Base-by-base conservation (phyloP, 1,139 yeast species). In the Nakaseomyces nivariensis region DNA sequence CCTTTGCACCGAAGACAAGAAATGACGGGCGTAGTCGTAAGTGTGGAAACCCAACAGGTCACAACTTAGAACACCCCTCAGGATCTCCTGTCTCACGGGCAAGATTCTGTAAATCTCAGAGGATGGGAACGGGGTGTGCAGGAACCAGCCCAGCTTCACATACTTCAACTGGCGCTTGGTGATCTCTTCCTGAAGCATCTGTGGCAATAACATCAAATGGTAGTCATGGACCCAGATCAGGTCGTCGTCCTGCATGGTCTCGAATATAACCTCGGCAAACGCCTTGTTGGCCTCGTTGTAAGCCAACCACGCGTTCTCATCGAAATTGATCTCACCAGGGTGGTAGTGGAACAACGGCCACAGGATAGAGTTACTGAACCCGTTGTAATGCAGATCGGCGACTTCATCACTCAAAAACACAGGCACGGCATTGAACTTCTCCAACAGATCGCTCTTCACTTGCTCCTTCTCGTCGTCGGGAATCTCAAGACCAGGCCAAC, bases 271-370 rank as follows among this genome's bases (percentile, higher is more conserved):
- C 47, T 78, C 71, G 25, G 97, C 95, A 72, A 94, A 94, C 56
- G 78, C 73, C 53, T 82, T 72, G 66, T 94, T 94, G 17, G 98
- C 98, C 67, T 89, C 95, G 52, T 89, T 86, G 67, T 94, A 94
- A 1, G 97, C 97, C 47, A 92, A 92, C 98, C 98, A 94, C 3
- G 97, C 96, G 55, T 81, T 81, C 67, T 94, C 98, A 67, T 94
- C 98, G 65, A 94, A 94, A 66, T 87, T 89, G 86, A 94, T 94
- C 69, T 94, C 99, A 54, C 98, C 98, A 0, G 99, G 98, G 65
- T 94, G 98, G 69, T 94, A 94, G 67, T 94, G 99, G 72, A 94
- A 94, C 54, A 94, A 71, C 1, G 99, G 99, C 99, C 99, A 94
- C 56, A 94, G 72, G 55, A 94, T 94, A 34, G 82, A 77, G 68